Base-by-base conservation (phyloP, 441 rosid genomes). In the Adansonia madagascariensis region DNA sequence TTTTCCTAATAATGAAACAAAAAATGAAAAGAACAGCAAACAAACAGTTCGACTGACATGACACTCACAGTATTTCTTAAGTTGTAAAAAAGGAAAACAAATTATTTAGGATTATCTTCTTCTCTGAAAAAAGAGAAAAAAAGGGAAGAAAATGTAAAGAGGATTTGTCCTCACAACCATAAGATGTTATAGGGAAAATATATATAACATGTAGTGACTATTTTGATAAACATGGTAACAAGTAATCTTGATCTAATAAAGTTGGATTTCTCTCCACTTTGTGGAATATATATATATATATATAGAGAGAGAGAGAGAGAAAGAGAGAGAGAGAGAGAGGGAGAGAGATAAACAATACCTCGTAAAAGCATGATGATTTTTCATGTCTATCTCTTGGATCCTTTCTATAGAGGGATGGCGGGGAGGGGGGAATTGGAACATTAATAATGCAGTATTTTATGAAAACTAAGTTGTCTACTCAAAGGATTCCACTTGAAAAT, bases 401-500 rank as follows among this genome's bases (percentile, higher is more conserved):
- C 9, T 4, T 44, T 43, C 9, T 2, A 1, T 24, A 49, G 3
- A 12, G 61, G 31, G 31, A 27, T 27, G 31, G 31, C 31, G 14
- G 10, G 12, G 17, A 1, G 17, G 18, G 15, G 39, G 17, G 1
- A 50, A 63, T 18, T 7, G 12, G 8, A 52, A 39, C 4, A 3
- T 46, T 17, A n/a, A 66, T 15, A 12, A 7, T 50, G 3, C 3
- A 60, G 41, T 55, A n/a, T 49, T 22, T 61, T 74, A 18, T 55
- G 61, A 22, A 74, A 61, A 69, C 22, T 0, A 69, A 14, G 60
- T 69, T 24, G 20, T 69, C 57, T 12, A 49, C 20, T 24, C 59
- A 10, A 49, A 20, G 60, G 74, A 70, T 27, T 50, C 46, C 74
- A 70, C 61, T 70, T 20, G 69, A 77, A 80, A 77, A 62, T 59